Conservation (phyloP, 495 filamentous ascomycete species). For the Aspergillus carlsbadensis region DNA sequence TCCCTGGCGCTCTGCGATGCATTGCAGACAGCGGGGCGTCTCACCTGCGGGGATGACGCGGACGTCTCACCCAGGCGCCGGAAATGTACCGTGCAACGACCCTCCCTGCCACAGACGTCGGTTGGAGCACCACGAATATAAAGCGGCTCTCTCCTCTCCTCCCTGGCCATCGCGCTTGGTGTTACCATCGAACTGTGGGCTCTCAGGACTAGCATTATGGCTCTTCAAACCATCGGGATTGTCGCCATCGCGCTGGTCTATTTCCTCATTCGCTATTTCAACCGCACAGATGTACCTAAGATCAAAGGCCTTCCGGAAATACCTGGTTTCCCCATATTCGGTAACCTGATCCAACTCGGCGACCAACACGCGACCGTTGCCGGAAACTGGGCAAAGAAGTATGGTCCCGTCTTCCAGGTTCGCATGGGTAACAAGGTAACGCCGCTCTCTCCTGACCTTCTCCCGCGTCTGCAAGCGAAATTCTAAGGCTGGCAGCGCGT, state of each 20-base stretch:
- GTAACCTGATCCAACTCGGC: conserved; percentile 60
- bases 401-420: conserved; percentile 66
- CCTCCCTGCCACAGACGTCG: neutral
- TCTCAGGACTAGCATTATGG: conserved; percentile 26
- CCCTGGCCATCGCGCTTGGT: neutral
- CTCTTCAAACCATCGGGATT: conserved; percentile 43
- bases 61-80: conserved; percentile 3
- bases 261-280: conserved; percentile 53
- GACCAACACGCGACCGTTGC: conserved; percentile 54
- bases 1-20: neutral
- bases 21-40: neutral
- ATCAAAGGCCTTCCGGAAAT: conserved; percentile 64
- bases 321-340: conserved; percentile 62
- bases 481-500: conserved; percentile 45
- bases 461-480: neutral
- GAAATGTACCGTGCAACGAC: conserved; percentile 19
- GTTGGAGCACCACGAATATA: neutral
- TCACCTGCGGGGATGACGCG: neutral
- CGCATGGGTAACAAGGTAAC: conserved; percentile 61
- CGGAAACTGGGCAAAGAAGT: conserved; percentile 57
- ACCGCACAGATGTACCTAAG: conserved; percentile 58
- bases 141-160: neutral
- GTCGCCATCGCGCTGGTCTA: conserved; percentile 44
- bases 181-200: neutral
- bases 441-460: neutral